Percentiles rank a stretch among this genome's conserved stretches.
These are phyloP conservation scores for Leccinum aurantiacum DNA, from an alignment of 768 basidiomycete species.

Conservation along the genomic window DNA sequence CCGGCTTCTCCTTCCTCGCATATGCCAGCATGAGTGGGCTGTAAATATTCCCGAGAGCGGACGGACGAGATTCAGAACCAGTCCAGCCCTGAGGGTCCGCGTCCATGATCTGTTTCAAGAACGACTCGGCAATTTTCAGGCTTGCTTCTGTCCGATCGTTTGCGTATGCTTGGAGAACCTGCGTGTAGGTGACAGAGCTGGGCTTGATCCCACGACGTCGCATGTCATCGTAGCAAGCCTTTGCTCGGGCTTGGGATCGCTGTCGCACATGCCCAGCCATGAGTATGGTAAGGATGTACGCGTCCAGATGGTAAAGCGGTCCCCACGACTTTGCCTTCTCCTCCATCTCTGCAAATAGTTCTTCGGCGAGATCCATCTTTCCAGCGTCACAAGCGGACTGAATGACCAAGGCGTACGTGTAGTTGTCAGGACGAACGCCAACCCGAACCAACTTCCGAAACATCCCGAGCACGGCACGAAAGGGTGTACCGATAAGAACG, in stretches of 20 bases:
- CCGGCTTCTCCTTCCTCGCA: conserved; percentile 40
- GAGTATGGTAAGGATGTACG: conserved; percentile 69
- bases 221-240: conserved; percentile 73
- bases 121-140: conserved; percentile 62
- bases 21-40: conserved; percentile 61
- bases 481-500: conserved; percentile 78
- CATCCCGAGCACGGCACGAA: conserved; percentile 55
- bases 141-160: conserved; percentile 48
- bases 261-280: conserved; percentile 59
- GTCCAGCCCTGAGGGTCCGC: conserved; percentile 39
- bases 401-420: conserved; percentile 72
- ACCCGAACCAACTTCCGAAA: conserved; percentile 55
- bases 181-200: conserved; percentile 62
- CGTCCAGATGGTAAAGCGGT: conserved; percentile 44
- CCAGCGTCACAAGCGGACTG: conserved; percentile 80
- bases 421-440: conserved; percentile 55
- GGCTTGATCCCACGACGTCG: conserved; percentile 60
- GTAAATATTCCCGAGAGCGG: conserved; percentile 55
- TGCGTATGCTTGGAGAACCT: conserved; percentile 64
- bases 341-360: conserved; percentile 72
- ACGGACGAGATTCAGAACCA: conserved; percentile 38
- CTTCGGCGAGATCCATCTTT: conserved; percentile 58
- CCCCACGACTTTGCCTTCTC: conserved; percentile 35
- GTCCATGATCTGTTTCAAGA: conserved; percentile 53
- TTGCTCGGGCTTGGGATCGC: conserved; percentile 55